Base-by-base conservation (phyloP, 2,329 filamentous ascomycete genomes). In the Penicillium crustosum region DNA sequence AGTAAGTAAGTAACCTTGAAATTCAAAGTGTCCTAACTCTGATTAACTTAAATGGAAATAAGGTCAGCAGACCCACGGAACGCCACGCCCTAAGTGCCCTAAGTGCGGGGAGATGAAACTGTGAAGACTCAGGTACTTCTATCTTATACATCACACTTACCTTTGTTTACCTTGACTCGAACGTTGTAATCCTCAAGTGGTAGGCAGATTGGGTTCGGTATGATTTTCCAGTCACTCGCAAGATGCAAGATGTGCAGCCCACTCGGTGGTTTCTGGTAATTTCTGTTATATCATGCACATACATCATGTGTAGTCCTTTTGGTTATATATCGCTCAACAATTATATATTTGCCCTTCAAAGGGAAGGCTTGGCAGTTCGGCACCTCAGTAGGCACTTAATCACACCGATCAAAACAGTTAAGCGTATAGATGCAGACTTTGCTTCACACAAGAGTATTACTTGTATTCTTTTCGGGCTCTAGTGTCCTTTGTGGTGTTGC, bases 1-100 rank as follows among this genome's bases (percentile, higher is more conserved):
- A n/a, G n/a, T n/a, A 23, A 4, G 23, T 23, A 29, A 10, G 10
- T 29, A 29, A 31, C 47, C 44, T 36, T 17, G 23, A 15, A 25
- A 19, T 25, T 21, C 17, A 9, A 41, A 27, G 27, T n/a, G 19
- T 21, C 31, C 25, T 29, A n/a, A 49, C 19, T 55, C 29, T 43
- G 27, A 49, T 49, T 29, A 55, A 55, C 53, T 44, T 52, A 56
- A 52, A 52, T 19, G 25, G 15, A 27, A 38, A 31, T 52, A 52
- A 45, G 43, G 55, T 57, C 43, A 57, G 42, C 15, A 57, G 55
- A 53, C 35, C 49, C 49, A 25, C 33, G 33, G 23, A 25, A 39
- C 19, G 2, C 39, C 38, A 33, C 23, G n/a, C 36, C 6, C 15
- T 4, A 19, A 21, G 44, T 41, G 53, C n/a, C 31, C 31, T 6